Base-by-base conservation (phyloP, 805 yeast species). In the Wickerhamomyces subpelliculosus region DNA sequence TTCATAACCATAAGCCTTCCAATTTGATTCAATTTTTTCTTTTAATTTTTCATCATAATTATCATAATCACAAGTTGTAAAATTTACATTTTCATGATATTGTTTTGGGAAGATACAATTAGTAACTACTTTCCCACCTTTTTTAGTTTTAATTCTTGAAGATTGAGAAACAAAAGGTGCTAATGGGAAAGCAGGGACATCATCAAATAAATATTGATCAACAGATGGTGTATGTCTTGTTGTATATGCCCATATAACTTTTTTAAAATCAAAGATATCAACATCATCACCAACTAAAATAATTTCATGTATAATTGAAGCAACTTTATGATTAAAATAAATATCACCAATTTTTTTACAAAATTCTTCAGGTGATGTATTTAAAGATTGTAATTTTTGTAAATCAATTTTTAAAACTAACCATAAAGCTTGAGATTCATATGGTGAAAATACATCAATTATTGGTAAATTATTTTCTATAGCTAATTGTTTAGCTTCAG, bases 241-340 rank as follows among this genome's bases (percentile, higher is more conserved):
- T 11, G 37, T 38, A 36, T 52, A 54, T 16, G 59, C 58, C 60
- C 60, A 55, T 31, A 52, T 36, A 17, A 55, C 38, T 35, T 51
- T 41, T 39, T 41, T 45, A 36, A 54, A 54, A 37, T 54, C 39
- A 35, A 49, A 54, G 18, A 55, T 54, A 24, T 55, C 59, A 28
- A 55, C 41, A 34, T 55, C 60, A 21, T 55, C 58, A 28, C 52
- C 55, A 16, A 55, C 55, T 17, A 55, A 34, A 18, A 55, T 32
- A 17, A 55, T 47, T 35, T 55, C 57, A 35, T 52, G 58, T 27
- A 48, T 40, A 7, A 48, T 45, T n/a, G 30, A 42, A 4, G 45
- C 50, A 24, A 44, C 39, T 35, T 54, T 52, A 8, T 21, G 11
- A 17, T 27, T 29, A 36, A 38, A 52, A n/a, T 40, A 41, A 8